Percentiles rank a stretch among this genome's conserved stretches.
Conservation (phyloP, 768 basidiomycete genomes). For the Phylloporus sp. region DNA sequence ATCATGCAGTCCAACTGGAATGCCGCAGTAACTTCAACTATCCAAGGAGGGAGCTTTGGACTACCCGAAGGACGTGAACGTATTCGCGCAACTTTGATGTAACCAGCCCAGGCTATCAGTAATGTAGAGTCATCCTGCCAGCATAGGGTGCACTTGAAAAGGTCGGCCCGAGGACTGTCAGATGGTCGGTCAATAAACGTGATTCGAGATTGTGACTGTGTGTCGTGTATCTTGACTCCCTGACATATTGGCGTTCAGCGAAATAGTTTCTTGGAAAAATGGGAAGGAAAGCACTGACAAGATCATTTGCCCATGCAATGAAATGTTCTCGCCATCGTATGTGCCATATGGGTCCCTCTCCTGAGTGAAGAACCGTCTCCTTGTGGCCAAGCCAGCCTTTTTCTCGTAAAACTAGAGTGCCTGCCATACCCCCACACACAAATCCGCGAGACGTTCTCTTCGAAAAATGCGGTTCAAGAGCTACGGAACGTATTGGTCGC, state of each 20-base stretch:
- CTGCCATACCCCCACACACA: constrained; percentile 90
- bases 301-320: constrained; percentile 96
- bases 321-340: constrained; percentile 80
- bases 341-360: constrained; percentile 95
- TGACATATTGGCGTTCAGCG: constrained; percentile 27
- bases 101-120: constrained; percentile 90
- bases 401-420: constrained; percentile 81
- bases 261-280: background rate
- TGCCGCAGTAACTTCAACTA: constrained; percentile 86
- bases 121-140: constrained; percentile 94
- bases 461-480: constrained; percentile 88
- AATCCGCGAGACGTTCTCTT: constrained; percentile 74
- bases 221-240: constrained; percentile 96
- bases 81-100: constrained; percentile 85
- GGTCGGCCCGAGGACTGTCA: constrained; percentile 85
- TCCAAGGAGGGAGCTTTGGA: constrained; percentile 51
- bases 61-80: constrained; percentile 53
- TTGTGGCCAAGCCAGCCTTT: constrained; percentile 97
- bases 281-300: constrained; percentile 44
- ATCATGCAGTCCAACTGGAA: constrained; percentile 97
- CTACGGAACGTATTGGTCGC: constrained; percentile 85
- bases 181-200: constrained; percentile 80
- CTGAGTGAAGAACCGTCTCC: constrained; percentile 74
- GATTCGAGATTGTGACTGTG: constrained; percentile 68
- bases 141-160: constrained; percentile 87